A percentile compares a stretch with the other conserved stretches of the same genome.
Conservation (phyloP, 768 basidiomycete species). For the Phylloporus rhodoxanthus region DNA sequence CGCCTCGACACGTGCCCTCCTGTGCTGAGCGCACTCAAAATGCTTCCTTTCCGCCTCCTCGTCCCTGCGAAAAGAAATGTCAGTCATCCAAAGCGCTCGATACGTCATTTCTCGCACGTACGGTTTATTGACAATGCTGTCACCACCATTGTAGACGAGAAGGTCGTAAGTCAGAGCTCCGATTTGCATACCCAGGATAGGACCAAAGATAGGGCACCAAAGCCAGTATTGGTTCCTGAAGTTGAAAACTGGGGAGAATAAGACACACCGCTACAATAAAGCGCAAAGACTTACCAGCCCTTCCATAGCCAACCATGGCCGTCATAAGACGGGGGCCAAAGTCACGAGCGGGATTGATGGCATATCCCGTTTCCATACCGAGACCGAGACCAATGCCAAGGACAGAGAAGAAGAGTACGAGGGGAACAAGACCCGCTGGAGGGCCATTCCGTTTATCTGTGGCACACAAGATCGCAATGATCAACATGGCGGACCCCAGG, state of each 20-base stretch:
- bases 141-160: constrained; percentile 50
- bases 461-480: constrained; percentile 48
- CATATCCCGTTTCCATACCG: constrained; percentile 62
- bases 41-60: constrained; percentile 13
- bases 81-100: background rate
- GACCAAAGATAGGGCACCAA: constrained; percentile 59
- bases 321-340: constrained; percentile 64
- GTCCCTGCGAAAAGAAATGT: constrained; percentile 6
- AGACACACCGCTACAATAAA: background rate
- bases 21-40: constrained; percentile 7
- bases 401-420: constrained; percentile 50
- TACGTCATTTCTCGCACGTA: constrained; percentile 19
- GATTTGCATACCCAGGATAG: constrained; percentile 52
- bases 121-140: constrained; percentile 52
- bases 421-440: constrained; percentile 48
- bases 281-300: constrained; percentile 34
- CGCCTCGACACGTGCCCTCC: background rate
- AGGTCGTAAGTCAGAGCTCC: constrained; percentile 55
- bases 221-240: constrained; percentile 62
- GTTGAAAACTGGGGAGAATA: constrained; percentile 15
- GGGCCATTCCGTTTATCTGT: constrained; percentile 49
- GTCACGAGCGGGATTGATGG: constrained; percentile 69
- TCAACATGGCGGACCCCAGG: constrained; percentile 47
- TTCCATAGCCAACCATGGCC: constrained; percentile 69
- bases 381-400: constrained; percentile 55